Evolutionary conservation across 2,329 filamentous ascomycete genomes (phyloP).

Genomic region (Elsinoe arachidis): DNA sequence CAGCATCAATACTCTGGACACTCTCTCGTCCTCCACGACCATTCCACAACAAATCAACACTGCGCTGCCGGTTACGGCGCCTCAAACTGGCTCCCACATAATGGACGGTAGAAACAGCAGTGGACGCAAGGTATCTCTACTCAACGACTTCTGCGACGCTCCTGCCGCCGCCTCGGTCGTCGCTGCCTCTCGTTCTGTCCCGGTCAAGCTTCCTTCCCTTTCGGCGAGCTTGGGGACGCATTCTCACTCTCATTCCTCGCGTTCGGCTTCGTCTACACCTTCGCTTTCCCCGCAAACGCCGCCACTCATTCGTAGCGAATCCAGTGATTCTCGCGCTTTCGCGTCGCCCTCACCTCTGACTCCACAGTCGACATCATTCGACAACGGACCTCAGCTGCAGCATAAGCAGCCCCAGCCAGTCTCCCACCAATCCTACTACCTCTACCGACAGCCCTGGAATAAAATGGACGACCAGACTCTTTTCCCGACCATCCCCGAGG

Average conservation of each 20-base stretch:
- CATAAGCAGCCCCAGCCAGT: slow-evolving; percentile 19
- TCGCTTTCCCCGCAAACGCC: slow-evolving; percentile 40
- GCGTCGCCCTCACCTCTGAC: slow-evolving; percentile 40
- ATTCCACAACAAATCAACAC: not conserved
- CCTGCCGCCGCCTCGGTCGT: slow-evolving; percentile 12
- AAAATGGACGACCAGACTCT: slow-evolving; percentile 31
- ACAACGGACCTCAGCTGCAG: slow-evolving; percentile 16
- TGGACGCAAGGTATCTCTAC: slow-evolving; percentile 42
- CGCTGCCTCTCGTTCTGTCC: slow-evolving; percentile 19
- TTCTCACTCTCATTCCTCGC: slow-evolving; percentile 33
- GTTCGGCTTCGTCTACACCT: slow-evolving; percentile 38
- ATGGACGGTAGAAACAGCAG: slow-evolving; percentile 46
- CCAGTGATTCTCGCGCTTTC: slow-evolving; percentile 36
- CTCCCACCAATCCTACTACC: slow-evolving; percentile 17
- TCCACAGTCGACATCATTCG: slow-evolving; percentile 31
- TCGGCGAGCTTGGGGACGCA: slow-evolving; percentile 19
- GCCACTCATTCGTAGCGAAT: slow-evolving; percentile 37
- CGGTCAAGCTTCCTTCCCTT: slow-evolving; percentile 24
- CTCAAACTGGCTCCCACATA: slow-evolving; percentile 26
- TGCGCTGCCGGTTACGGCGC: slow-evolving; percentile 10
- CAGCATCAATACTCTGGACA: not conserved
- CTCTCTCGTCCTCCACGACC: not conserved
- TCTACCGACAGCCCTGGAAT: slow-evolving; percentile 17
- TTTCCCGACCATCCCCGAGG: slow-evolving; percentile 30
- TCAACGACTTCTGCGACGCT: slow-evolving; percentile 36